Conservation (phyloP, 164 flowering plant species). For the Piper betle region DNA sequence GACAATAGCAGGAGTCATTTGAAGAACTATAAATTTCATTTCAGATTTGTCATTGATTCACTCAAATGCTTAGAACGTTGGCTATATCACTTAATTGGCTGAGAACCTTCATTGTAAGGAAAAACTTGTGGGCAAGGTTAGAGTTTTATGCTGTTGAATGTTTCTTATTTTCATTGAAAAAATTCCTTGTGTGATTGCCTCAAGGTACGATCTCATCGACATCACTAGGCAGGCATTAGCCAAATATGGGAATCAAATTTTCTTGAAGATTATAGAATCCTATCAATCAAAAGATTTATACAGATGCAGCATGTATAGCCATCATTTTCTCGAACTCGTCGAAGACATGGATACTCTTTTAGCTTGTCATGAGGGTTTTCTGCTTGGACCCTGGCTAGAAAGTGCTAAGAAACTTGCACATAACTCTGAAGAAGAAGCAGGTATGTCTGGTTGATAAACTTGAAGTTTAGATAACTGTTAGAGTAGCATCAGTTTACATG, state of each 20-base stretch:
- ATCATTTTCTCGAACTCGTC: slow-evolving; percentile 46
- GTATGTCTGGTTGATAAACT: slow-evolving; percentile 9
- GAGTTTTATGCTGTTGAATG: not conserved
- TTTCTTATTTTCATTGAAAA: no score
- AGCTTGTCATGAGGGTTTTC: slow-evolving; percentile 61
- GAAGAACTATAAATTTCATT: not conserved
- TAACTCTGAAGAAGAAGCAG: slow-evolving; percentile 46
- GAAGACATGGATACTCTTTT: slow-evolving; percentile 50
- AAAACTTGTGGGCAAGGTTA: not conserved
- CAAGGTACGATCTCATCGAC: slow-evolving; percentile 64
- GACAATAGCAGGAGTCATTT: not conserved
- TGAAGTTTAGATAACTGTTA: no score
- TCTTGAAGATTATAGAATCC: slow-evolving; percentile 37
- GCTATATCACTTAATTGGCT: no score
- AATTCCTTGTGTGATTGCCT: not conserved
- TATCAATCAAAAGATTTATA: slow-evolving; percentile 25
- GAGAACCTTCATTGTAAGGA: no score
- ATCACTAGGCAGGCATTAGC: slow-evolving; percentile 65
- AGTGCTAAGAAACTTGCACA: slow-evolving; percentile 65
- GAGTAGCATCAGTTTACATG: no score
- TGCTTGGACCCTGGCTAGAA: slow-evolving; percentile 72
- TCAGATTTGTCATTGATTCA: not conserved
- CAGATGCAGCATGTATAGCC: slow-evolving; percentile 24
- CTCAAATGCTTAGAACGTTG: no score
- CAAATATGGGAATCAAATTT: slow-evolving; percentile 60